Base-by-base conservation (phyloP, 768 basidiomycete species). In the Termitomyces bulborhizus region DNA sequence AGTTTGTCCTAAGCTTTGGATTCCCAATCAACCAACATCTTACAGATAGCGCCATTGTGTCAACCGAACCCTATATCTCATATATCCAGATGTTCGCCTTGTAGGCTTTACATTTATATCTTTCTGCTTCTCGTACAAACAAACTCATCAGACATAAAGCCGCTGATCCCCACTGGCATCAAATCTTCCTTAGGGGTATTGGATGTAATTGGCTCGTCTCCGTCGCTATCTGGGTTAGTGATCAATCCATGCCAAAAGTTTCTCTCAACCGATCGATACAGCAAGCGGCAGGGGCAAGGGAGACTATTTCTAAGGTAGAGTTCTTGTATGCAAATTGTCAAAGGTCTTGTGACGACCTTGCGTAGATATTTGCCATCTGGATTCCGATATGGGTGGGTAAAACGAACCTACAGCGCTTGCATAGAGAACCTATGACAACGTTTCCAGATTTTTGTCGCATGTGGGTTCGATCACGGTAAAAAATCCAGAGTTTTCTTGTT, bases 141-240 rank as follows among this genome's bases (percentile, higher is more conserved):
- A 34, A 57, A 40, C 36, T 55, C 18, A 34, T 16, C 47, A 88
- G 86, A 45, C 65, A 78, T 39, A 89, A 88, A 64, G 86, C 86
- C 0, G 69, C 69, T 1, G 79, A 82, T 11, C 87, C 87, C 1
- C 67, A 75, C 32, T 89, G 86, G 86, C 75, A 87, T 65, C 81
- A 89, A 64, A 84, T 89, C 37, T 83, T 89, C 69, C 68, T 89
- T 18, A 74, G 86, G 15, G 87, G 86, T 0, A 86, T 89, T 58
- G 87, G 79, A 6, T 89, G 87, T 60, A 89, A 89, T 60, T 89
- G 85, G 86, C 74, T 89, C 1, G 87, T 89, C 37, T 85, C 77
- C 57, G 68, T 88, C 5, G 87, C 86, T 1, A 72, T 89, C 53
- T 89, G 87, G 86, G 87, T 86, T 54, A 29, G 84, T 68, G 18